Evolutionary conservation across 257 asterid species (phyloP).

Genomic region (Solanum etuberosum): DNA sequence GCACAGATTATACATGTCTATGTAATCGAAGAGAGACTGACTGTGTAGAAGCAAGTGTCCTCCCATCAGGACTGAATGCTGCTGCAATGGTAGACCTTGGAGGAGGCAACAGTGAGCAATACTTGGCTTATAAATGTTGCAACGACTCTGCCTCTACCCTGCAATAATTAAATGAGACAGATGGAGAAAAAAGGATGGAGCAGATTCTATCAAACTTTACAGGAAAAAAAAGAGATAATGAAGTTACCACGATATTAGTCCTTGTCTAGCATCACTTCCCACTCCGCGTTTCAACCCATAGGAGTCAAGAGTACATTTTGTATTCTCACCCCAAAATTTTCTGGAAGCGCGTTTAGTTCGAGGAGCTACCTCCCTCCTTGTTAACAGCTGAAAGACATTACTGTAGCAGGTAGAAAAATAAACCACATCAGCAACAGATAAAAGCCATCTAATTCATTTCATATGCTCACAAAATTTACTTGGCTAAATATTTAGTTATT

Average conservation of each 20-base stretch:
- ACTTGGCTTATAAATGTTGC: conserved; percentile 68
- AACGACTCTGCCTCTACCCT: conserved; percentile 94
- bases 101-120: conserved; percentile 85
- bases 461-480: not conserved
- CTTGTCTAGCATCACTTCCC: conserved; percentile 69
- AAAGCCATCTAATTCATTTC: not conserved
- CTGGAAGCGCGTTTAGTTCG: conserved; percentile 53
- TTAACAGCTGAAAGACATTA: conserved; percentile 61
- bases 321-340: conserved; percentile 57
- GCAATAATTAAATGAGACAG: conserved; percentile 7
- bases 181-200: not conserved
- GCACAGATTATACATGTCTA: not conserved
- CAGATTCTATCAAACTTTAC: not conserved
- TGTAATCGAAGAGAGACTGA: conserved; percentile 12
- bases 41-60: conserved; percentile 95
- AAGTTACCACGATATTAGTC: conserved; percentile 77
- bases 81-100: conserved; percentile 99
- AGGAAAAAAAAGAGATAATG: not conserved
- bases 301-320: conserved; percentile 32
- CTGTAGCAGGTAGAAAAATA: conserved; percentile 34
- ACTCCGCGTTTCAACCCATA: conserved; percentile 31
- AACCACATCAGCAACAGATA: conserved; percentile 1
- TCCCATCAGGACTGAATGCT: conserved; percentile 93
- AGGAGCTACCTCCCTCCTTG: conserved; percentile 84
- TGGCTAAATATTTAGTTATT: not conserved